Conservation (phyloP, 225 moss, liverwort and hornwort species). For the Rhytidiadelphus loreus region DNA sequence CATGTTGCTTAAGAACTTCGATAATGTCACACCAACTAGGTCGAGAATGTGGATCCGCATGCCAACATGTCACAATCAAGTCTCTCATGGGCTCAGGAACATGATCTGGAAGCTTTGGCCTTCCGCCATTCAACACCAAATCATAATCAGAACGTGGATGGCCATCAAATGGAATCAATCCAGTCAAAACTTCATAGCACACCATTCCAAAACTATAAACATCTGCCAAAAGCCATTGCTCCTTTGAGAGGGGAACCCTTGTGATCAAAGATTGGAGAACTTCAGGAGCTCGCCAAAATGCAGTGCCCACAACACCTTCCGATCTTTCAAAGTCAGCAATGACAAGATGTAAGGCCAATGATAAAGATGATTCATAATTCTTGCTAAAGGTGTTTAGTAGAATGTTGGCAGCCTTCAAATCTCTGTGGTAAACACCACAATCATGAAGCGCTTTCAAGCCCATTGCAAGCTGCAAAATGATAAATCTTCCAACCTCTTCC, state of each 20-base stretch:
- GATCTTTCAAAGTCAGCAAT: background rate
- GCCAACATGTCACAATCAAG: background rate
- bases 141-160: background rate
- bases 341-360: fast-evolving
- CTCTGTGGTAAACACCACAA: background rate
- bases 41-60: background rate
- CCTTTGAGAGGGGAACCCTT: background rate
- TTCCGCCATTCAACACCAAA: background rate
- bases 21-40: background rate
- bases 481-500: fast-evolving
- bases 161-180: background rate
- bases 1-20: background rate
- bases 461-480: background rate
- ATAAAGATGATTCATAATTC: background rate
- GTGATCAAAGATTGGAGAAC: background rate
- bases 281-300: background rate
- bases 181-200: background rate
- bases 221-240: background rate
- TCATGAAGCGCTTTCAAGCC: background rate
- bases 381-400: background rate
- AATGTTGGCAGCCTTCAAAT: background rate
- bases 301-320: background rate
- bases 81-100: background rate
- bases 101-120: background rate
- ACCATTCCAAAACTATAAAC: background rate